phyloP scores from a whole-genome alignment of 805 yeast genomes.

The Cephaloascus albidus region DNA sequence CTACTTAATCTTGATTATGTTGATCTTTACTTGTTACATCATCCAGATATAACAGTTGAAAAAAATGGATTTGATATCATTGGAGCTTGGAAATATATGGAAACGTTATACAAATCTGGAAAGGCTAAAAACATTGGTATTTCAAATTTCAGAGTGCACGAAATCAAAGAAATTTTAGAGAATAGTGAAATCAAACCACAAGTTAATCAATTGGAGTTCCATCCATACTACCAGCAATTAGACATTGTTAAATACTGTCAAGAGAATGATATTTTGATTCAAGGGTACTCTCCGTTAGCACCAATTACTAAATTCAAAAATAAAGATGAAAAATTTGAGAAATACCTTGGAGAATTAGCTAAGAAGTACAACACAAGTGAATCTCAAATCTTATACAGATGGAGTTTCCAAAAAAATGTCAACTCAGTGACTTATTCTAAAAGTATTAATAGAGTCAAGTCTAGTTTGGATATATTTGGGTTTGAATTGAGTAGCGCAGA shows the following conservation, averaged over 20 bases:
- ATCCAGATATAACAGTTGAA: slow-evolving; percentile 57
- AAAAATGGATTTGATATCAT: slow-evolving; percentile 22
- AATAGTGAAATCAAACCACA: slow-evolving; percentile 52
- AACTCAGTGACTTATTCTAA: no score
- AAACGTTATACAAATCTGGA: slow-evolving; percentile 20
- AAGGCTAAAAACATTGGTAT: slow-evolving; percentile 21
- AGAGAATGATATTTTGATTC: slow-evolving; percentile 43
- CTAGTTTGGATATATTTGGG: no score
- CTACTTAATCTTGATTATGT: slow-evolving; percentile 67
- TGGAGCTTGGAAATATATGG: slow-evolving; percentile 17
- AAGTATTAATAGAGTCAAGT: no score
- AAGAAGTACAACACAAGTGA: no score
- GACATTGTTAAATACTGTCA: slow-evolving; percentile 46
- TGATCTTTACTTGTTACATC: slow-evolving; percentile 72
- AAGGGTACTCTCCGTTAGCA: slow-evolving; percentile 73
- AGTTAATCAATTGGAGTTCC: slow-evolving; percentile 68
- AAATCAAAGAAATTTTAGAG: slow-evolving; percentile 39
- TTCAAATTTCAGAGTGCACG: slow-evolving; percentile 20
- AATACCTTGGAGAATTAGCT: no score
- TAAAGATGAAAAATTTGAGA: no score
- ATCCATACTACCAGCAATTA: slow-evolving; percentile 61
- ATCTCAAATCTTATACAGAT: no score
- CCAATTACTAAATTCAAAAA: slow-evolving; percentile 40
- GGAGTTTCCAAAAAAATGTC: no score
- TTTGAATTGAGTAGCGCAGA: no score